Base-by-base conservation (phyloP, 2,329 filamentous ascomycete species). In the Alternaria sp. region DNA sequence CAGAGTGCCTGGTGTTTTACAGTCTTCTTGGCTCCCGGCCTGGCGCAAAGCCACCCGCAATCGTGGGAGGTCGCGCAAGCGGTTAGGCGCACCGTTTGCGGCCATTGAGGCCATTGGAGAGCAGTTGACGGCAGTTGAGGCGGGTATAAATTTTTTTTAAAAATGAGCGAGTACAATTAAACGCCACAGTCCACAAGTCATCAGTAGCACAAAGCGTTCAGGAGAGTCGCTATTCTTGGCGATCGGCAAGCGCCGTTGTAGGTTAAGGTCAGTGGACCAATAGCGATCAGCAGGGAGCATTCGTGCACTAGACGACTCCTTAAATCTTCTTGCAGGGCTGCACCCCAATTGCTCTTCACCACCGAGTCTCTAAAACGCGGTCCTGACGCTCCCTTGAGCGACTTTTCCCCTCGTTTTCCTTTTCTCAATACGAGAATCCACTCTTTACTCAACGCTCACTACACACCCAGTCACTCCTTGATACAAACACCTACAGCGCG, bases 391-490 rank as follows among this genome's bases (percentile, higher is more conserved):
- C 66, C 64, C 64, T 69, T 61, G 60, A 44, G 52, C 51, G 34
- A 23, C 33, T 40, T 58, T 58, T 42, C 51, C 63, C 54, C 60
- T 65, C 44, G 24, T 63, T 61, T 60, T 55, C 59, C 62, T 60
- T 60, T 67, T 67, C 63, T 65, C 61, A 37, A 45, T 17, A 40
- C 44, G 67, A 65, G 62, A 70, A 54, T 68, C 65, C 73, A 66
- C 73, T 75, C 72, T 58, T 72, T 74, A 58, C 65, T 3, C 31
- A 34, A 26, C 29, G 37, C 52, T 45, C 55, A 36, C 50, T 48
- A 54, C 51, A 17, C 17, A 17, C 60, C 54, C 64, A 66, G 63
- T 68, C 67, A 51, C 62, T 73, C 66, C 55, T 69, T 73, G 42
- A 46, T 62, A 37, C 60, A 45, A 49, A 33, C 52, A 60, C 55